phyloP scores from a whole-genome alignment of 495 filamentous ascomycete species.

The Massariosphaeria phaeospora region DNA sequence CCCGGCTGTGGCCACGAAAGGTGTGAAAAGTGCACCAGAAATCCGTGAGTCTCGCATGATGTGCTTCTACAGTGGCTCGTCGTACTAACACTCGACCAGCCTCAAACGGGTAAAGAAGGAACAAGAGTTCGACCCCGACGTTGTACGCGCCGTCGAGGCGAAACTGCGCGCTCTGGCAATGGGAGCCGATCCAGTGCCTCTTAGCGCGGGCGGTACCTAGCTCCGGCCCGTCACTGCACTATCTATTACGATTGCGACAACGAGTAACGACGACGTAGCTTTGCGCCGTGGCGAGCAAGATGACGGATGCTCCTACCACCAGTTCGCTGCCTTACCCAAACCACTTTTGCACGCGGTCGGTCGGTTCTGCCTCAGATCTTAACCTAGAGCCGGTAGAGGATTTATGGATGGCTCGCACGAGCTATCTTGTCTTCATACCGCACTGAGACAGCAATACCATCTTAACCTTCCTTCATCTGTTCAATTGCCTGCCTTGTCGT shows the following conservation, averaged over 20 bases:
- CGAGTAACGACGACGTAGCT: slow-evolving; percentile 2
- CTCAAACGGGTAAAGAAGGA: slow-evolving; percentile 58
- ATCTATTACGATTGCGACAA: neutral
- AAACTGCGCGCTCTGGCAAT: slow-evolving; percentile 41
- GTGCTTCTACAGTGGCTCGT: neutral
- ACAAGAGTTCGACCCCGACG: slow-evolving; percentile 54
- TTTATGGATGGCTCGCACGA: no score
- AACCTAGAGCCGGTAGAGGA: no score
- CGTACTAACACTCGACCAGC: slow-evolving; percentile 13
- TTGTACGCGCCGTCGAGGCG: slow-evolving; percentile 56
- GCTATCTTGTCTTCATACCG: no score
- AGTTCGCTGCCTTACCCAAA: no score
- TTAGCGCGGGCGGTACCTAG: neutral
- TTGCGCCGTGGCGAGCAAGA: neutral
- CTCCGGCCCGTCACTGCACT: neutral
- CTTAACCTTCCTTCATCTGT: no score
- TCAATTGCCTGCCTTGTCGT: no score
- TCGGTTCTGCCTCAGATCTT: no score
- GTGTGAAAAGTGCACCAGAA: slow-evolving; percentile 44
- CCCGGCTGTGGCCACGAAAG: slow-evolving; percentile 29
- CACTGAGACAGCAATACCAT: no score
- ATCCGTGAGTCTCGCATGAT: slow-evolving; percentile 45
- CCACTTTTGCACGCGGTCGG: no score
- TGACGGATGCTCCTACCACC: no score
- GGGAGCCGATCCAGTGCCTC: neutral